Base-by-base conservation (phyloP, 2,329 filamentous ascomycete genomes). In the Pochonia chlamydosporia region DNA sequence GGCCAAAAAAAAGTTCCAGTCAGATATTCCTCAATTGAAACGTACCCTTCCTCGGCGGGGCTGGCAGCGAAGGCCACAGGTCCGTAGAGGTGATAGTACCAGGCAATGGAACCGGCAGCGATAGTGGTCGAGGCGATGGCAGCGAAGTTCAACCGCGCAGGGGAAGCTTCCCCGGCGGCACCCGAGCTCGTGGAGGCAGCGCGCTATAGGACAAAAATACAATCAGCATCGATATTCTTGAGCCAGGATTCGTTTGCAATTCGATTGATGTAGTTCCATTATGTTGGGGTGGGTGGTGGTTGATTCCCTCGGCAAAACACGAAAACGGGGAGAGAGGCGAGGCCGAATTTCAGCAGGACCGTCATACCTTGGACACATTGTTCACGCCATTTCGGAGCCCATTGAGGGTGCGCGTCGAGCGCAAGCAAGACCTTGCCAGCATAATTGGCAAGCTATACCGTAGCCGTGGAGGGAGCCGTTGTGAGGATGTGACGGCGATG, bases 51-150 rank as follows among this genome's bases (percentile, higher is more conserved):
- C 78, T 99, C 93, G 64, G 87, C 87, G 55, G 89, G 90, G 61
- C 92, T 91, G 84, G 87, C 87, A 61, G 93, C 93, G 71, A 89
- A 82, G 54, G 88, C 86, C 62, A 87, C 84, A 62, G 88, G 82
- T 64, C 91, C 93, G 72, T 95, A 97, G 61, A 95, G 84, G 73
- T 96, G 89, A 72, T 92, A 95, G 77, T 96, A 97, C 90, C 91
- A 97, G 61, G 89, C 91, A 63, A 92, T 84, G 58, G 92, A 92
- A 62, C 90, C 91, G 71, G 89, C 76, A 62, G 92, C 89, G 65
- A 90, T 79, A 61, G 86, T 82, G 60, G 90, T 96, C 60, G 93
- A 91, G 66, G 87, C 88, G 63, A 83, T 81, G 65, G 89, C 89
- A 67, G 91, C 87, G 62, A 91, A 78, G 73, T 92, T 96, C 70